A percentile compares a stretch with the other conserved stretches of the same genome.
Conservation (phyloP, 306 rosid species). For the Trifolium pratense region DNA sequence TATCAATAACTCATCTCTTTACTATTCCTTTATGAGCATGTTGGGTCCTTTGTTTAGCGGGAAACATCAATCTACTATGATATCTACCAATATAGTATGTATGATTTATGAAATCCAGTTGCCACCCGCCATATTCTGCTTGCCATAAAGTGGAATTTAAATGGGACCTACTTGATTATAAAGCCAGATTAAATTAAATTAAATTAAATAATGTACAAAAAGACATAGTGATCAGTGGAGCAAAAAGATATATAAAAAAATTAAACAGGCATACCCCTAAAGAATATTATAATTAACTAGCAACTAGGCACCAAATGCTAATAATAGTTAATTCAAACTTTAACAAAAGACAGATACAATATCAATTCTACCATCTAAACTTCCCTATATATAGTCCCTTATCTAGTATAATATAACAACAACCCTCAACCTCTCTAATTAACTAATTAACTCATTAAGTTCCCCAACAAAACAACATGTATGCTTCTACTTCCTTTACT, state of each 20-base stretch:
- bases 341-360: slow-evolving; percentile 14
- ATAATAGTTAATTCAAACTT: slow-evolving; percentile 23
- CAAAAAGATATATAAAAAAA: slow-evolving; percentile 14
- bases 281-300: not conserved
- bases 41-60: not conserved
- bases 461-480: slow-evolving; percentile 43
- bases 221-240: slow-evolving; percentile 49
- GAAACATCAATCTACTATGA: slow-evolving; percentile 4
- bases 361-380: not conserved
- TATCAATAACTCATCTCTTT: not conserved
- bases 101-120: not conserved
- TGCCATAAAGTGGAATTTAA: slow-evolving; percentile 49
- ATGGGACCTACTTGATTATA: slow-evolving; percentile 49
- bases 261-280: not conserved
- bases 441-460: slow-evolving; percentile 28
- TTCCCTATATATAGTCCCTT: slow-evolving; percentile 39
- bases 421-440: not conserved
- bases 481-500: slow-evolving; percentile 50
- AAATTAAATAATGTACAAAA: not conserved
- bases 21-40: not conserved
- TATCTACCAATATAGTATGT: not conserved
- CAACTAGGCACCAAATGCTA: slow-evolving; percentile 13
- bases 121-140: slow-evolving; percentile 42
- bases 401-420: slow-evolving; percentile 20
- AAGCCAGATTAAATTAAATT: slow-evolving; percentile 49